These are phyloP conservation scores for Phylloporus rhodoxanthus DNA, from an alignment of 768 basidiomycete species.

Conservation along the genomic window DNA sequence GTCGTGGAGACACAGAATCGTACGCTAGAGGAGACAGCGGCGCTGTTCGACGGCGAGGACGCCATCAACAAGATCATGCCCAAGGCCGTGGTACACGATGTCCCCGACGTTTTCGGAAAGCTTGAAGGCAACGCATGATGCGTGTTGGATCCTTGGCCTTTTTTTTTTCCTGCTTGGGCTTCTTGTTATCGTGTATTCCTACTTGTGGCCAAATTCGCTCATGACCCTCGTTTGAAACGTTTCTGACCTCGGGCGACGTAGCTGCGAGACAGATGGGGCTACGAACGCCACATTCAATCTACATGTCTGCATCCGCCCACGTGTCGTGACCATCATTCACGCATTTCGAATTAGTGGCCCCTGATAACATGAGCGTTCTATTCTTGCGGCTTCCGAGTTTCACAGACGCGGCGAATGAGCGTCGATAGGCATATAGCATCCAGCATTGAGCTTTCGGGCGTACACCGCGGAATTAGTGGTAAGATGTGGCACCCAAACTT, in stretches of 20 bases:
- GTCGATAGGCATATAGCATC: too few relatives aligned
- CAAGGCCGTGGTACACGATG: conserved; percentile 17
- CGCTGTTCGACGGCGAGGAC: conserved; percentile 68
- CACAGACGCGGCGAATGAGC: background rate
- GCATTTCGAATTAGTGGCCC: background rate
- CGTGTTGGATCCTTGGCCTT: background rate
- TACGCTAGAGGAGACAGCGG: conserved; percentile 78
- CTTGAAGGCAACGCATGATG: conserved; percentile 5
- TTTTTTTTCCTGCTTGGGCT: background rate
- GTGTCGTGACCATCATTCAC: background rate
- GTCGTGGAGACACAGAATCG: conserved; percentile 67
- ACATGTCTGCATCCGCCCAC: background rate
- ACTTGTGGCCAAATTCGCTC: background rate
- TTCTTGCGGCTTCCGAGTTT: background rate
- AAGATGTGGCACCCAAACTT: background rate
- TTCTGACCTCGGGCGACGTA: too few relatives aligned
- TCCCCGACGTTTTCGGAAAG: conserved; percentile 22
- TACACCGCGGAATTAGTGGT: too few relatives aligned
- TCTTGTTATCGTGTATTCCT: background rate
- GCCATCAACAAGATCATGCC: conserved; percentile 35
- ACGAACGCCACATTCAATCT: too few relatives aligned
- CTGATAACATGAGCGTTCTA: background rate
- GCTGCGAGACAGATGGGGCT: too few relatives aligned
- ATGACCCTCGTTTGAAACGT: too few relatives aligned
- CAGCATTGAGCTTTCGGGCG: too few relatives aligned